Evolutionary conservation across 257 asterid genomes (phyloP).

Genomic region (Solanum gracilifrons): DNA sequence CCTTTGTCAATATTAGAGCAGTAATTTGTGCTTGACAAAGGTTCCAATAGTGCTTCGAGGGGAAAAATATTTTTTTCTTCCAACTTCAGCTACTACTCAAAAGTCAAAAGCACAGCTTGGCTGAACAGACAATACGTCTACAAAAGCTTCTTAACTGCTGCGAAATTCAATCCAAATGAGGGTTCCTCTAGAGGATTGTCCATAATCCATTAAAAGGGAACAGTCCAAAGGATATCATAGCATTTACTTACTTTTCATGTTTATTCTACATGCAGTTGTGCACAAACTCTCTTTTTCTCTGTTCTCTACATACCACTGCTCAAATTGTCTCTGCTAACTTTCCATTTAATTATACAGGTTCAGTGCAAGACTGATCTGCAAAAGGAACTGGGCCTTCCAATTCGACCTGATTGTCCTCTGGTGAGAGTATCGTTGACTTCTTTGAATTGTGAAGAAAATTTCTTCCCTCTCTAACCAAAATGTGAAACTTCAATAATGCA

Average conservation of each 20-base stretch:
- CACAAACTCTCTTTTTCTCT: background rate
- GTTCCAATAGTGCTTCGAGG: background rate
- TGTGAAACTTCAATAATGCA: constrained; percentile 13
- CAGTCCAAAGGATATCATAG: background rate
- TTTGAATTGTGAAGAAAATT: background rate
- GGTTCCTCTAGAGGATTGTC: background rate
- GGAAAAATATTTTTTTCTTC: background rate
- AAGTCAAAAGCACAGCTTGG: background rate
- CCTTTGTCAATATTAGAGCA: background rate
- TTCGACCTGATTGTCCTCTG: constrained; percentile 75
- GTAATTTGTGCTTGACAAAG: background rate
- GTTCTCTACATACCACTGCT: background rate
- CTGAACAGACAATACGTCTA: background rate
- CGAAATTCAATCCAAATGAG: background rate
- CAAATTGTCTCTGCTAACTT: background rate
- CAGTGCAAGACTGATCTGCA: constrained; percentile 77
- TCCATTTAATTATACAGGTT: constrained; percentile 25
- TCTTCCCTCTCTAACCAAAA: background rate
- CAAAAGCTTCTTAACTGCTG: background rate
- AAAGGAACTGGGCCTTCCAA: constrained; percentile 84
- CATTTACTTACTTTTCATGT: background rate
- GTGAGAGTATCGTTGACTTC: constrained; percentile 25
- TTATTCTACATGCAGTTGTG: background rate
- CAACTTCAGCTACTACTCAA: background rate
- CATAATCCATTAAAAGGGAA: background rate